A percentile compares a stretch with the other conserved stretches of the same genome.
Conservation (phyloP, 1,284 basidiomycete genomes). For the Ganoderma resinaceum region DNA sequence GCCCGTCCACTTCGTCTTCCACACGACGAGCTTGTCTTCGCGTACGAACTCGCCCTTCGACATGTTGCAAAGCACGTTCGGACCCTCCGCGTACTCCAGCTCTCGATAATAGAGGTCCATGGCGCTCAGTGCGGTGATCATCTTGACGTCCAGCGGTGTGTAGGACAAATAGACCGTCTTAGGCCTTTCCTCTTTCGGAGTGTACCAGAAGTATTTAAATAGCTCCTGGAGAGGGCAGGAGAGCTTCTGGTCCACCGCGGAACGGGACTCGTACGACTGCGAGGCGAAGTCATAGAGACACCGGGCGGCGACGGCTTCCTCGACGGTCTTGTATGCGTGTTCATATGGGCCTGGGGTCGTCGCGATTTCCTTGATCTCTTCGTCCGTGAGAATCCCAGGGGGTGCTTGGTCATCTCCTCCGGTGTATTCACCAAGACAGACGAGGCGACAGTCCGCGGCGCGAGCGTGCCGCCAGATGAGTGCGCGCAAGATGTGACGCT, state of each 20-base stretch:
- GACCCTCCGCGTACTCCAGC: neutral
- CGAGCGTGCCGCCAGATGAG: neutral
- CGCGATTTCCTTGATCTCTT: constrained; percentile 7
- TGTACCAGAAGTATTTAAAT: neutral
- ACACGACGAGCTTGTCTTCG: neutral
- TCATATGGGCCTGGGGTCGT: neutral
- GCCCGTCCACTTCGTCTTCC: neutral
- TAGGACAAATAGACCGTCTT: neutral
- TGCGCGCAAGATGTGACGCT: constrained; percentile 5
- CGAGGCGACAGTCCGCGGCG: constrained; percentile 24
- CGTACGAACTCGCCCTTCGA: constrained; percentile 12
- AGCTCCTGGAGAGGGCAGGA: neutral
- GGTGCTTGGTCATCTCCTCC: constrained; percentile 16
- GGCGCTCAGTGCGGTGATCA: neutral
- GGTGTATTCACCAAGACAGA: constrained; percentile 24
- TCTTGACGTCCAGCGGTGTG: neutral
- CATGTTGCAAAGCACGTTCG: constrained; percentile 11
- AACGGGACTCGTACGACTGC: neutral
- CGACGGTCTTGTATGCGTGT: neutral
- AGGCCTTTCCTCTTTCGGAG: neutral
- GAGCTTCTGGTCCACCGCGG: neutral
- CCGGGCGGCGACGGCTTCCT: neutral
- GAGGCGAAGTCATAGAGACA: neutral
- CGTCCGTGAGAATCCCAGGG: constrained; percentile 20
- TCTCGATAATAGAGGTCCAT: neutral